Evolutionary conservation across 2,329 filamentous ascomycete species (phyloP), one percentile per base, ranked within the genome.

Genomic region (Ceratocystis albifundus): DNA sequence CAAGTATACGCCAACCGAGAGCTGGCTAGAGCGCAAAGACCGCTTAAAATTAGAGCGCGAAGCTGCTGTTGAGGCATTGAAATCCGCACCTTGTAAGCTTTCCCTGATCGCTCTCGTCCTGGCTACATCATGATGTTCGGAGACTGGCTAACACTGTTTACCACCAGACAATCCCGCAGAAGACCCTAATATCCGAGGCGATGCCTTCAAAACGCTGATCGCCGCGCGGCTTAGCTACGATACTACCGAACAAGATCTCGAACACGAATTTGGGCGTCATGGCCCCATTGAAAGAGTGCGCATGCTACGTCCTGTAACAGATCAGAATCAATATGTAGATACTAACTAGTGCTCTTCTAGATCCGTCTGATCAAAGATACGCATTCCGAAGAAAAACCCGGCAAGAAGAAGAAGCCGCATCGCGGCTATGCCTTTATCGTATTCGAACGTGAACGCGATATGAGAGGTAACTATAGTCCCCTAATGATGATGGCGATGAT

Each of bases 361-460:
- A 96, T 96, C 72, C 90, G 93, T 69, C 90, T 96, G 71, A 84
- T 96, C 71, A 85, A 85, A 72, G 88, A 96, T 74, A 87, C 85
- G 3, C 85, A 89, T 71, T 82, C 85, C 69, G 77, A 82, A 71
- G 83, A 83, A 73, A 88, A 82, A 75, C 84, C 82, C 66, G 88
- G 87, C 72, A 90, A 92, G 77, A 87, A 89, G 74, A 88, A 88
- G 74, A 91, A 91, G 78, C 79, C 87, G 63, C 89, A 95, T 73
- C 83, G 88, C 72, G 94, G 94, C 69, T 99, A 99, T 76, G 94
- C 90, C 69, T 99, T 99, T 74, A 88, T 99, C 71, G 90, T 97
- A 65, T 99, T 93, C 74, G 93, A 97, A 77, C 88, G 90, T 75
- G 94, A 97, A 78, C 92, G 93, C 77, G 94, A 97, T 75, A 96